Base-by-base conservation (phyloP, 1,139 yeast species). In the Zygoascus sp. region DNA sequence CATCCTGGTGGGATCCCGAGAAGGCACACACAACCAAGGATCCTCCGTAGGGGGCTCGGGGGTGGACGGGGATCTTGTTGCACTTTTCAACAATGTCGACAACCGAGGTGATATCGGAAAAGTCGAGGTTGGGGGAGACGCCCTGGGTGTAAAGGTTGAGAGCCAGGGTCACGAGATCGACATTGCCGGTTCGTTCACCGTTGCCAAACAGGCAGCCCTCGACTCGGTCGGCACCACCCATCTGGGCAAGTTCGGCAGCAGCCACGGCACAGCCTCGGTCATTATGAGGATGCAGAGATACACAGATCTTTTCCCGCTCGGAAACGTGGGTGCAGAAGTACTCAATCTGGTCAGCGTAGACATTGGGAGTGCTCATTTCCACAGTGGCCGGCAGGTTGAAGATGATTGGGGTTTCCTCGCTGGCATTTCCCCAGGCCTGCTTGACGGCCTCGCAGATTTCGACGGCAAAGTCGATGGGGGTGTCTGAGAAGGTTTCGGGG, bases 231-330 rank as follows among this genome's bases (percentile, higher is more conserved):
- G 96, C 97, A 57, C 98, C 97, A 3, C 96, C 98, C 68, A 92
- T 67, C 53, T 86, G 77, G 50, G 95, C 97, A 52, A 92, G 76
- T 70, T 92, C 98, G 11, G 97, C 83, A 19, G 97, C 97, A 15
- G 97, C 97, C 40, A 92, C 97, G 50, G 95, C 97, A 68, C 97
- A 89, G 30, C 97, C 97, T 67, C 97, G 81, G 68, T 92, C 97
- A 60, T 92, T 92, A 71, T 92, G 98, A 44, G 95, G 87, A 66
- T 92, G 98, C 42, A 92, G 79, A 22, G 97, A 90, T 49, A 92
- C 81, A 62, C 94, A 81, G 37, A 90, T 80, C 59, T 80, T 86
- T 57, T 88, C 95, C 61, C 97, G 82, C 62, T 90, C 84, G 40
- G 83, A 66, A 49, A 92, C 84, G 59, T 83, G 76, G 21, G 81